Evolutionary conservation across 148 eudicot genomes (phyloP), one percentile per base, ranked within the genome.

Genomic region (Heliamphora exappendiculata): DNA sequence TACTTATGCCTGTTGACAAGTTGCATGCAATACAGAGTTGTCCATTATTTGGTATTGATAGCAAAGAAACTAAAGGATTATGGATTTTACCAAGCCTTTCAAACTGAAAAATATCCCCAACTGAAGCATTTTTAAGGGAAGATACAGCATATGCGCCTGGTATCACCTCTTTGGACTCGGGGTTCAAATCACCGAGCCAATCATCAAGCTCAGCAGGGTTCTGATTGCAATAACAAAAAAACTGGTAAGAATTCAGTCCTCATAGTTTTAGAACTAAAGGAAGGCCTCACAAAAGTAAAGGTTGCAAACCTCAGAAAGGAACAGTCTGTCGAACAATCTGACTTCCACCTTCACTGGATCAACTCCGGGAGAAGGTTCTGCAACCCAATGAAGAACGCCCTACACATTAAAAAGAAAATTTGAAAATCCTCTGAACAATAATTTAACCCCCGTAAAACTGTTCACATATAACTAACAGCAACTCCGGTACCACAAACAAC

Each of bases 331-430:
- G 73, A 93, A 93, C 77, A 95, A 79, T 86, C 99, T 85, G 77
- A 95, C 97, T 87, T 95, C 97, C 77, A 95, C 91, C 78, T 87
- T 89, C 68, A 95, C 85, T 31, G 99, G 99, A 66, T 93, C 83
- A 70, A 91, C 88, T 70, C 93, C 97, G 28, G 89, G 84, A 70
- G 96, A 83, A 84, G 91, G 87, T 79, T 89, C 91, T 50, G 93
- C 86, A 69, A 92, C 94, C 98, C 98, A 95, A 78, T 95, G 98
- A 74, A 95, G 91, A 67, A 94, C 98, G 33, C 98, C 98, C 96
- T 90, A 83, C 47, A 77, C 0, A 77, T 36, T 53, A 55, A 53
- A 62, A 64, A 4, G 20, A 20, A 47, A 34, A 44, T 62, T 60
- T 65, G 5, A 39, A 73, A 67, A 26, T 28, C 22, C 49, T 33